Evolutionary conservation across 176 grass and related monocot genomes (phyloP).

Genomic region (Leersia perrieri): DNA sequence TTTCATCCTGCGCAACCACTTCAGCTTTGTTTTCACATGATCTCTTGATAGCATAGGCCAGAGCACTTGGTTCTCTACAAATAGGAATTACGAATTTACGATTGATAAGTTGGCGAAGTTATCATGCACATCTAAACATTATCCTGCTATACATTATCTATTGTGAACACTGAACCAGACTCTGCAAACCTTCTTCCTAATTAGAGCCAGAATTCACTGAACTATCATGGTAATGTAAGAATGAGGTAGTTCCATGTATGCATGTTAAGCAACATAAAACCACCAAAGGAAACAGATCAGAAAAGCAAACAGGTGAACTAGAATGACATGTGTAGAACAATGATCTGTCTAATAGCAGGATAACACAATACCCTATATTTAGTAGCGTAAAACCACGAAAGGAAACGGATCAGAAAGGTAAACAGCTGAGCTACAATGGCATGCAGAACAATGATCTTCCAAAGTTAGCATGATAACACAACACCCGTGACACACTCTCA

Average conservation of each 20-base stretch:
- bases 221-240: slow-evolving; percentile 3
- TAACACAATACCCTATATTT: background rate
- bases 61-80: slow-evolving; percentile 76
- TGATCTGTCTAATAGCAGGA: background rate
- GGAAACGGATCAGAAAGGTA: too few species aligned
- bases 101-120: background rate
- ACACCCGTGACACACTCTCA: background rate
- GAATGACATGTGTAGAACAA: background rate
- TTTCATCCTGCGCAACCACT: slow-evolving; percentile 93
- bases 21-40: slow-evolving; percentile 99
- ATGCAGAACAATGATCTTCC: too few species aligned
- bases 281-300: background rate
- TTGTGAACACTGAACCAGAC: background rate
- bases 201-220: background rate
- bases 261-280: background rate
- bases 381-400: too few species aligned
- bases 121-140: background rate
- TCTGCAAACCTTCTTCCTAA: background rate
- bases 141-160: background rate
- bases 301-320: background rate
- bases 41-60: slow-evolving; percentile 87
- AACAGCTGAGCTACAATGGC: too few species aligned
- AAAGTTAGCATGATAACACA: background rate
- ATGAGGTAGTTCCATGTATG: background rate
- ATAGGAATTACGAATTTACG: background rate